phyloP scores from a whole-genome alignment of 1,139 yeast genomes.

The Yamadazyma kanchanaburiensis region DNA sequence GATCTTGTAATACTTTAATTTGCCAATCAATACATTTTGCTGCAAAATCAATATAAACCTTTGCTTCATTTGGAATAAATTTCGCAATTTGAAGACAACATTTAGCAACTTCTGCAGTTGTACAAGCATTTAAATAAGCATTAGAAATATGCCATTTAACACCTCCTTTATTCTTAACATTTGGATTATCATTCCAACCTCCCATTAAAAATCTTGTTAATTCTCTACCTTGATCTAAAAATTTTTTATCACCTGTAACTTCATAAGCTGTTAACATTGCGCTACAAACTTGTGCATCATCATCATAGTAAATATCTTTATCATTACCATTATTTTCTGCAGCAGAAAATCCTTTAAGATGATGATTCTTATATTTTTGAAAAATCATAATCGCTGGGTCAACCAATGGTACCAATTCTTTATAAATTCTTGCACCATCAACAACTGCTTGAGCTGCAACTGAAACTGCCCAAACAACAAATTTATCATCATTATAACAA shows the following conservation, averaged over 20 bases:
- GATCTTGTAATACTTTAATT: conserved; percentile 49
- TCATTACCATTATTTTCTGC: conserved; percentile 56
- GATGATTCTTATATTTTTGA: conserved; percentile 50
- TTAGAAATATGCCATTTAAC: conserved; percentile 65
- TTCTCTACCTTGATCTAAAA: conserved; percentile 56
- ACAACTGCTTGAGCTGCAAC: conserved; percentile 62
- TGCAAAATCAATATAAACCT: conserved; percentile 49
- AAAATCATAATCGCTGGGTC: conserved; percentile 52
- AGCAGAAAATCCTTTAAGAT: conserved; percentile 54
- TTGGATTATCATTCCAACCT: conserved; percentile 54
- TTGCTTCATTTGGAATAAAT: conserved; percentile 46
- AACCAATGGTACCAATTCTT: conserved; percentile 55
- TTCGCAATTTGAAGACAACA: conserved; percentile 60
- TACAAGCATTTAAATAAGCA: conserved; percentile 60
- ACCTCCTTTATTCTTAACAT: conserved; percentile 51
- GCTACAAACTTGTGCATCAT: conserved; percentile 72
- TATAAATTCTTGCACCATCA: conserved; percentile 59
- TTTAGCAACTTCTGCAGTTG: conserved; percentile 70
- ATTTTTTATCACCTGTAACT: conserved; percentile 55
- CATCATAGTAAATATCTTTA: conserved; percentile 68
- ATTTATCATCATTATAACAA: conserved; percentile 51
- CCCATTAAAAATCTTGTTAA: conserved; percentile 62
- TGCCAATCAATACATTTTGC: conserved; percentile 55
- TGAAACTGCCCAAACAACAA: conserved; percentile 67
- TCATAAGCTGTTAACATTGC: conserved; percentile 68